Evolutionary conservation across 2,329 filamentous ascomycete species (phyloP), one percentile per base, ranked within the genome.

Genomic region (Calycina herbarum): DNA sequence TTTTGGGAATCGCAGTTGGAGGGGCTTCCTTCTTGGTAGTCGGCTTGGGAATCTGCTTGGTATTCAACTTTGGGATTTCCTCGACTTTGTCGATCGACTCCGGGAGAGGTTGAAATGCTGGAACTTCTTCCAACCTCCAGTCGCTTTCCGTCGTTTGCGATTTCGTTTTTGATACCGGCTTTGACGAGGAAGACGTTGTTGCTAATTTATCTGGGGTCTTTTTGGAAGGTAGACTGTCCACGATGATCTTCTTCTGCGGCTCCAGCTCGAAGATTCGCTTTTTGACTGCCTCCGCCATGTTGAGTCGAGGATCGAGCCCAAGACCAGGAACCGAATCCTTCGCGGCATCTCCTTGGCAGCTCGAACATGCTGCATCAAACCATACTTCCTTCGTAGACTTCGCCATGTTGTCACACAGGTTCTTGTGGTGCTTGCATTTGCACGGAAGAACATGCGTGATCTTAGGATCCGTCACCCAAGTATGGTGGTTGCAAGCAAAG

Each of bases 401-500:
- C 15, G 63, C 63, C 65, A 69, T 64, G 24, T 69, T 69, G 7
- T 35, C 29, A 27, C 67, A 69, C 29, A 61, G 59, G 6, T 48
- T 27, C 33, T 64, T 63, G 54, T 48, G 58, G 6, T 56, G 51
- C n/a, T 31, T 35, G 54, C 33, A 40, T 13, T 29, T 48, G 31
- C 57, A 63, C 33, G 51, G 48, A 5, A 20, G 20, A 0, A 65
- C 27, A 57, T 68, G 67, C 5, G n/a, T 61, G 35, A 68, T 68
- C 35, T 66, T 64, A 17, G 67, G 67, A 31, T 60, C 35, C 13
- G 59, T 59, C 13, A 63, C 51, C 60, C 63, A 68, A 33, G 54
- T 54, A 42, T 62, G 63, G 33, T 68, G 67, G 2, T 7, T 51
- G 35, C 67, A 68, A 15, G 45, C 56, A 56, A 62, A 68, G 59